Conservation (phyloP, 441 rosid genomes). For the Pelargonium citronellum region DNA sequence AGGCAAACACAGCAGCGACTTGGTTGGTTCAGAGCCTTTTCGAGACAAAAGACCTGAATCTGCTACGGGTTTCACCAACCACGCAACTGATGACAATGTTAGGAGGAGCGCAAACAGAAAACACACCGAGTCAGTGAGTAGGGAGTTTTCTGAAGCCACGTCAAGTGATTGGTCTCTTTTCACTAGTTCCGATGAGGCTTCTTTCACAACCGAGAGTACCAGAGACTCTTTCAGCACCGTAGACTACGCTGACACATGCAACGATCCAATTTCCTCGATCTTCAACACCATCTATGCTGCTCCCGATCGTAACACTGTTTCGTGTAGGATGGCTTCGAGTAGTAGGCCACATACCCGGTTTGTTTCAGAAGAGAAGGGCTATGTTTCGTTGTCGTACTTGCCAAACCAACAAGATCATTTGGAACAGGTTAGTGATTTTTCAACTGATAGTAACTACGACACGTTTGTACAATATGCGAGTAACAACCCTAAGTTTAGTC, state of each 20-base stretch:
- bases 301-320: conserved; percentile 37
- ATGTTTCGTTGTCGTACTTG: conserved; percentile 37
- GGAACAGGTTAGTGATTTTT: conserved; percentile 25
- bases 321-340: conserved; percentile 51
- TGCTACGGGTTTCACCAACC: conserved; percentile 14
- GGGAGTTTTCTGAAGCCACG: conserved; percentile 52
- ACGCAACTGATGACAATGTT: conserved; percentile 17
- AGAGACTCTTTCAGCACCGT: conserved; percentile 74
- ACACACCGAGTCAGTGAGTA: conserved; percentile 12
- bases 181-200: conserved; percentile 85
- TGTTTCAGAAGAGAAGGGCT: conserved; percentile 42
- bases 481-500: conserved; percentile 26
- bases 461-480: conserved; percentile 41
- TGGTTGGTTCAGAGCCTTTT: conserved; percentile 22
- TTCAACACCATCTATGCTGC: conserved; percentile 41
- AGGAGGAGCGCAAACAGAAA: conserved; percentile 23
- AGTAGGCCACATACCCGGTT: conserved; percentile 45
- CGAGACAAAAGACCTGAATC: conserved; percentile 23
- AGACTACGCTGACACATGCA: conserved; percentile 54
- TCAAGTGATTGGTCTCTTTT: conserved; percentile 83
- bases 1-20: conserved; percentile 31
- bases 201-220: conserved; percentile 83
- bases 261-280: conserved; percentile 49
- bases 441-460: conserved; percentile 23
- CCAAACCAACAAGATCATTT: conserved; percentile 26